These are phyloP conservation scores for Nitzschia palea DNA, from an alignment of 108 stramenopile species.

Conservation along the genomic window DNA sequence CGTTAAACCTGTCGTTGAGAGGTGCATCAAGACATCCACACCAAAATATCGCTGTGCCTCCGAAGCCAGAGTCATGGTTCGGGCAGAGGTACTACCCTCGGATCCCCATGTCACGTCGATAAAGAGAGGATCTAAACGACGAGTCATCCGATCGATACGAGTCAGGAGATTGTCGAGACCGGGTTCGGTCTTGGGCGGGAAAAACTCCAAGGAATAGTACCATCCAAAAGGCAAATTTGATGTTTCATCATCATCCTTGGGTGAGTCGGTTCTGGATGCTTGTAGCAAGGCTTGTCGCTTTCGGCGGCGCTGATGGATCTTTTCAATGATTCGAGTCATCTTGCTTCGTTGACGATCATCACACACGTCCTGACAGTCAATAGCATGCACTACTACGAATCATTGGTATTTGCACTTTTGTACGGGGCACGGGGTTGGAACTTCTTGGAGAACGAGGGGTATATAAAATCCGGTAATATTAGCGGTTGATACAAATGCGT, in stretches of 20 bases:
- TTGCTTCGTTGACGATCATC: neutral
- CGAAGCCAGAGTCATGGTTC: slow-evolving; percentile 78
- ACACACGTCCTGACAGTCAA: too few relatives aligned
- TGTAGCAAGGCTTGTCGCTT: neutral
- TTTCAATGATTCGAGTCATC: slow-evolving; percentile 34
- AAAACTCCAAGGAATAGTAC: slow-evolving; percentile 96
- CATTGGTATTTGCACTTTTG: too few relatives aligned
- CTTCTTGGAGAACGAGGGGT: too few relatives aligned
- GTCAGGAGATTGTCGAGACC: slow-evolving; percentile 92
- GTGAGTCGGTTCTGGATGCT: neutral
- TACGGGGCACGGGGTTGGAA: too few relatives aligned
- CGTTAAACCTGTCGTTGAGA: slow-evolving; percentile 89
- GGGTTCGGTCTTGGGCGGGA: slow-evolving; percentile 94
- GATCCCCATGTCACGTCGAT: slow-evolving; percentile 95
- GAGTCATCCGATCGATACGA: slow-evolving; percentile 93
- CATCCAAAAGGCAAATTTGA: neutral
- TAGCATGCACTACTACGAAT: too few relatives aligned
- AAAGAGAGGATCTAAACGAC: slow-evolving; percentile 88
- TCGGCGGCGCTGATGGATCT: slow-evolving; percentile 14
- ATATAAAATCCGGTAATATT: too few relatives aligned
- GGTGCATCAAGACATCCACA: slow-evolving; percentile 89
- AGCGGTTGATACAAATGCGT: too few relatives aligned
- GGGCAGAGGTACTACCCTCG: slow-evolving; percentile 73
- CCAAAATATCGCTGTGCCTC: slow-evolving; percentile 89
- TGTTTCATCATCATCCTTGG: neutral